Conservation (phyloP, 192 early-diverging fungal species). For the Coemansia sp. region DNA sequence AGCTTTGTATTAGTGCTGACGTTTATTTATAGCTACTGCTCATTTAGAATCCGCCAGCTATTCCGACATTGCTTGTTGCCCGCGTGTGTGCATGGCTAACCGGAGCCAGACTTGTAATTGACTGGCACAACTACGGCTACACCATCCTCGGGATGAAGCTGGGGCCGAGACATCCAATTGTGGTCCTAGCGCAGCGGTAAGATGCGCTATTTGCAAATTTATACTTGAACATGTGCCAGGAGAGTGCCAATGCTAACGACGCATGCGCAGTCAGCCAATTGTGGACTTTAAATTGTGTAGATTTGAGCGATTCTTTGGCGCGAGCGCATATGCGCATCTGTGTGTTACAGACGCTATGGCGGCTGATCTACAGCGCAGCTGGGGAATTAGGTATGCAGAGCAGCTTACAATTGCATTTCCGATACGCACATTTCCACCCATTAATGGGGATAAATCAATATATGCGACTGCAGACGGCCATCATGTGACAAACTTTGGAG, state of each 20-base stretch:
- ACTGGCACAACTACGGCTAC: conserved; percentile 98
- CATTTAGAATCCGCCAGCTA: conserved; percentile 85
- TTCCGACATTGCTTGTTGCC: conserved; percentile 84
- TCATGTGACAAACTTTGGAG: not conserved
- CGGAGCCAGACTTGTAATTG: conserved; percentile 77
- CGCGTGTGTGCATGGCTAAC: conserved; percentile 66
- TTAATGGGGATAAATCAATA: conserved; percentile 10
- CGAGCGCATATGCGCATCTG: conserved; percentile 73
- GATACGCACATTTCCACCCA: not conserved
- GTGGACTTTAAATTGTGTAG: conserved; percentile 17
- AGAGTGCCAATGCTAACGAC: not conserved
- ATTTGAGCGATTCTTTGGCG: conserved; percentile 41
- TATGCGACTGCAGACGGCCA: conserved; percentile 11
- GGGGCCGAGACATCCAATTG: conserved; percentile 57
- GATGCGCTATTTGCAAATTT: not conserved
- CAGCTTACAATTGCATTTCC: conserved; percentile 3
- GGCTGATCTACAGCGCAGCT: conserved; percentile 60
- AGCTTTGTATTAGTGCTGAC: not conserved
- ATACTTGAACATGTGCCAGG: too few relatives aligned
- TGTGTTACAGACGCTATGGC: conserved; percentile 86
- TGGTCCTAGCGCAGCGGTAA: conserved; percentile 33
- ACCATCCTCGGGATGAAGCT: conserved; percentile 77
- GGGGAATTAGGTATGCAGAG: conserved; percentile 60
- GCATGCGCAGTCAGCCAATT: not conserved
- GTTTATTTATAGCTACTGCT: not conserved